These are phyloP conservation scores for Salvia sclarea DNA, from an alignment of 305 asterid genomes.

Conservation along the genomic window DNA sequence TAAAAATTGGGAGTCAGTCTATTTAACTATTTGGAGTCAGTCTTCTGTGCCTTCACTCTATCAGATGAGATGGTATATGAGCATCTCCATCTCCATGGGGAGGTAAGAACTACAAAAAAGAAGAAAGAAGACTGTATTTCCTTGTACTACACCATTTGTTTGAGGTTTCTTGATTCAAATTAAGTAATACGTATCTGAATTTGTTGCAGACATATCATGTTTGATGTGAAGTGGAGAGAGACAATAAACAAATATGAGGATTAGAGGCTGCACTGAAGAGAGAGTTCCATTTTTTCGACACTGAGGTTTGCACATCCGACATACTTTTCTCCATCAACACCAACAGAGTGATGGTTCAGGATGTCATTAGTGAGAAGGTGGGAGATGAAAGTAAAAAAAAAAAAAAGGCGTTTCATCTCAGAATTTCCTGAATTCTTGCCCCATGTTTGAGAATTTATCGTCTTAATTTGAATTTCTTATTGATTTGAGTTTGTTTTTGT, in stretches of 20 bases:
- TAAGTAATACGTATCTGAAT: constrained; percentile 14
- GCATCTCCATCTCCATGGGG: constrained; percentile 99
- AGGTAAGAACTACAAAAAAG: constrained; percentile 53
- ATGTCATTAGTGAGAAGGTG: constrained; percentile 96
- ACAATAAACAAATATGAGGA: constrained; percentile 85
- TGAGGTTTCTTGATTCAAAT: neutral
- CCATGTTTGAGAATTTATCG: too few relatives aligned
- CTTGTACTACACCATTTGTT: neutral
- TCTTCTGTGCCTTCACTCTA: too few relatives aligned
- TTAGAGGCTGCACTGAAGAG: constrained; percentile 82
- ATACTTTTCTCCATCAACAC: constrained; percentile 87
- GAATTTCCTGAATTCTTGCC: too few relatives aligned
- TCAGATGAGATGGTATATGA: constrained; percentile 99
- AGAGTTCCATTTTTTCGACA: constrained; percentile 81
- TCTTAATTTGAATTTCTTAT: neutral
- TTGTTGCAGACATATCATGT: constrained; percentile 79
- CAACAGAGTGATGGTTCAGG: constrained; percentile 87
- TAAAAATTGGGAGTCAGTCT: too few relatives aligned
- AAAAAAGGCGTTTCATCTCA: too few relatives aligned
- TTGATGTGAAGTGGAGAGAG: constrained; percentile 99
- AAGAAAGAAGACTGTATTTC: neutral
- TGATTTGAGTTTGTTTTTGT: neutral
- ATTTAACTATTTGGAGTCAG: too few relatives aligned
- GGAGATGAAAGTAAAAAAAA: too few relatives aligned
- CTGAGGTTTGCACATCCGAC: constrained; percentile 84